Base-by-base conservation (phyloP, 768 basidiomycete species). In the Tephrocybe sp. region DNA sequence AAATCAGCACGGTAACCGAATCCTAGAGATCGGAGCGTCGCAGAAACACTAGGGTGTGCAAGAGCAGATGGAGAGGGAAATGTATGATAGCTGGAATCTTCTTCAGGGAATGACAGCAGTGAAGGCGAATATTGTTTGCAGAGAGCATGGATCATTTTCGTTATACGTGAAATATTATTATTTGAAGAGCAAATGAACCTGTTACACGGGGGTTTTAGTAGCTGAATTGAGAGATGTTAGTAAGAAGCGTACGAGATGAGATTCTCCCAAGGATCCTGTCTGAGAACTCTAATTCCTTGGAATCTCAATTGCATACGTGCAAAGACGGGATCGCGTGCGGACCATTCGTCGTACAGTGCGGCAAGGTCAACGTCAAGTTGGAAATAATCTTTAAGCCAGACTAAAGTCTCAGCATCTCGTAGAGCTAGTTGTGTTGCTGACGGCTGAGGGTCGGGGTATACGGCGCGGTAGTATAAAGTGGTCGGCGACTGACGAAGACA, bases 111-210 rank as follows among this genome's bases (percentile, higher is more conserved):
- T 2, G 80, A 75, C 23, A 94, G 64, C 13, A 95, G 72, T 19
- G 82, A 71, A 11, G 82, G 74, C 1, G 93, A 93, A 62, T 84
- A 97, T 17, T 87, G 75, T 14, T 69, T 76, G 65, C 90, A 92
- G 12, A 98, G 79, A 16, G 80, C 77, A 54, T 91, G 87, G 23
- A 98, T 84, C 88, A 98, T 94, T 51, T 88, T 89, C 13, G 92
- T 89, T 60, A 99, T 99, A 5, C 97, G 89, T 5, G 83, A 70
- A 45, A 99, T 98, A 60, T 98, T 94, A 66, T 98, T 98, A 62
- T 98, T 98, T 2, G 92, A 91, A 2, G 94, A 97, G 64, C 96
- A 98, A 57, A 99, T 97, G 72, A 98, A 99, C 8, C 95, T 96
- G 26, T 12, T n/a, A 23, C n/a, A n/a, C n/a, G 16, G 19, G 38